Evolutionary conservation across 2,329 filamentous ascomycete species (phyloP).

Genomic region (Pseudogymnoascus sp.): DNA sequence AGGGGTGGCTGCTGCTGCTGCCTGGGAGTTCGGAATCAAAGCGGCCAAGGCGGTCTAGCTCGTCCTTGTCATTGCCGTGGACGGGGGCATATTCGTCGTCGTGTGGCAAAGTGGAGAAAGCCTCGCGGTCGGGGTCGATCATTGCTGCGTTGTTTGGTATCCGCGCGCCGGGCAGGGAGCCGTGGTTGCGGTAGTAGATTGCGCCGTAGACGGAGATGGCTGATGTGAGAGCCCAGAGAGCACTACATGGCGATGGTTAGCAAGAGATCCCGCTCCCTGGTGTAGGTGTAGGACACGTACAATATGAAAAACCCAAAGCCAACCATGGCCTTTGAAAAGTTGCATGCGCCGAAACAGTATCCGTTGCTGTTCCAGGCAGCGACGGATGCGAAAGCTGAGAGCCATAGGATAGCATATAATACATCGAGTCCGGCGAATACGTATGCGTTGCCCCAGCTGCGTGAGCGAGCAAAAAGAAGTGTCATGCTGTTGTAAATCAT

Average conservation of each 20-base stretch:
- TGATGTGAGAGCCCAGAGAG: conserved; percentile 48
- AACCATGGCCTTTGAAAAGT: conserved; percentile 56
- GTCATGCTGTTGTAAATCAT: conserved; percentile 61
- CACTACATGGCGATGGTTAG: conserved; percentile 30
- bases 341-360: conserved; percentile 49
- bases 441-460: conserved; percentile 54
- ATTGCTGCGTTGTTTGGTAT: conserved; percentile 32
- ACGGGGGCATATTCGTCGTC: conserved; percentile 60
- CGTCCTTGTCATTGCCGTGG: conserved; percentile 46
- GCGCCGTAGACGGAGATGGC: conserved; percentile 54
- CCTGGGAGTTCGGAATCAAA: not conserved
- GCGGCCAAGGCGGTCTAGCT: conserved; percentile 12
- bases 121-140: conserved; percentile 63
- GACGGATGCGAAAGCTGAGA: conserved; percentile 60
- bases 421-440: conserved; percentile 53
- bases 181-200: conserved; percentile 55
- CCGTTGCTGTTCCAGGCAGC: conserved; percentile 54
- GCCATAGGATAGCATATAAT: conserved; percentile 55
- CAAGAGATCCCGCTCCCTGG: not conserved
- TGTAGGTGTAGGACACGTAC: conserved; percentile 35
- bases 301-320: conserved; percentile 55
- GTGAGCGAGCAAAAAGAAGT: conserved; percentile 55
- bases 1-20: not conserved
- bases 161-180: conserved; percentile 49
- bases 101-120: conserved; percentile 61